A percentile compares a stretch with the other conserved stretches of the same genome.
phyloP scores from a whole-genome alignment of 257 asterid species.

The Phtheirospermum japonicum region DNA sequence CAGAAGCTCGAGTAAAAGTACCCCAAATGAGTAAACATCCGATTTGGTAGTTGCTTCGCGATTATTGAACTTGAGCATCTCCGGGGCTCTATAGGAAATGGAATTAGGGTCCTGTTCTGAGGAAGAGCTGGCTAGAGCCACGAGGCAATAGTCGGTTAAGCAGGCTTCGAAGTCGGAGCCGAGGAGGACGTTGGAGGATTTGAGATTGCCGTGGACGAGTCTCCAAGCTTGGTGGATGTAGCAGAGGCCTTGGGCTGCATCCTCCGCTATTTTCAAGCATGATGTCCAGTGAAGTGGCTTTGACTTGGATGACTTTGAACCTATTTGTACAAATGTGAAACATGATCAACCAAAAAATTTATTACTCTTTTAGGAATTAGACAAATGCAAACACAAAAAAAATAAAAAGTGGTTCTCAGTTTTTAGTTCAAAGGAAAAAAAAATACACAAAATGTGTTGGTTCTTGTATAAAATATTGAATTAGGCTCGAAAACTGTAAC shows the following conservation, averaged over 20 bases:
- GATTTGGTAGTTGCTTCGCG: constrained; percentile 54
- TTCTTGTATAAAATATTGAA: no score
- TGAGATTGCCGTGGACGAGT: constrained; percentile 85
- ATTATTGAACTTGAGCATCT: constrained; percentile 38
- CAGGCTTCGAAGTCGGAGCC: constrained; percentile 80
- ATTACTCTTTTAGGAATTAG: no score
- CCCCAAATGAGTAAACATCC: constrained; percentile 79
- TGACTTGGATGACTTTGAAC: constrained; percentile 70
- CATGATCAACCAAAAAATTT: no score
- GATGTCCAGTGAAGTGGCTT: constrained; percentile 85
- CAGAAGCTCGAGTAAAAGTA: constrained; percentile 72
- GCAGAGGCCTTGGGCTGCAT: constrained; percentile 73
- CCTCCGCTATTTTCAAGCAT: constrained; percentile 78
- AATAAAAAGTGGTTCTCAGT: no score
- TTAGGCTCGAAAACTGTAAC: no score
- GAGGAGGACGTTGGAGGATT: constrained; percentile 77
- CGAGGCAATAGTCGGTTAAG: constrained; percentile 70
- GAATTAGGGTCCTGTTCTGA: constrained; percentile 44
- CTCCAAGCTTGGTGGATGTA: constrained; percentile 97
- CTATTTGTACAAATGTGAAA: constrained; percentile 28
- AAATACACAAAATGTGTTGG: no score
- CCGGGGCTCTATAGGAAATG: constrained; percentile 63
- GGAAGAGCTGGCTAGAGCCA: constrained; percentile 30
- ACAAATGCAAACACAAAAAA: no score
- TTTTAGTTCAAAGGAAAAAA: no score